These are phyloP conservation scores for Boletus rubropictus DNA, from an alignment of 768 basidiomycete species.

Conservation along the genomic window DNA sequence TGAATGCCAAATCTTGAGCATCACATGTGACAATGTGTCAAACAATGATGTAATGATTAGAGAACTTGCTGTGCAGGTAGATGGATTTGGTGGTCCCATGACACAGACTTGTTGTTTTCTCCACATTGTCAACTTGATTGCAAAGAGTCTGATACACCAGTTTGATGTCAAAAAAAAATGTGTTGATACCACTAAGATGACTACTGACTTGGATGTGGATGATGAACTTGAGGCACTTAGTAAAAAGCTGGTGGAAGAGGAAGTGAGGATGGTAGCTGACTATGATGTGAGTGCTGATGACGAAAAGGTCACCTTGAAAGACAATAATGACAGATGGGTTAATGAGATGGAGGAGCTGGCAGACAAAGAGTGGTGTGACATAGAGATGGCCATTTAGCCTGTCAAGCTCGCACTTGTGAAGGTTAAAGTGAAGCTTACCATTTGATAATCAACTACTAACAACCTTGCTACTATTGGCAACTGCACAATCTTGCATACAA, in stretches of 20 bases:
- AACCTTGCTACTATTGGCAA: no score
- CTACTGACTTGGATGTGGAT: neutral
- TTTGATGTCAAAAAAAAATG: neutral
- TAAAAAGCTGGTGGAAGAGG: neutral
- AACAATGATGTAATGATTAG: conserved; percentile 23
- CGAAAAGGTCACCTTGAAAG: neutral
- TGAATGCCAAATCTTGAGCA: neutral
- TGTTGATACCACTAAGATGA: no score
- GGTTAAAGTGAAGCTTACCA: no score
- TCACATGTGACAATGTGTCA: conserved; percentile 25
- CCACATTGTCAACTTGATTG: conserved; percentile 34
- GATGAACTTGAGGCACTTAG: neutral
- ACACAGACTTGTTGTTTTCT: conserved; percentile 23
- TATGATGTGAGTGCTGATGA: conserved; percentile 21
- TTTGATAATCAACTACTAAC: no score
- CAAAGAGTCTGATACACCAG: neutral
- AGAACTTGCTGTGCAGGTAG: neutral
- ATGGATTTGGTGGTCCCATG: neutral
- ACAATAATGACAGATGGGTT: neutral
- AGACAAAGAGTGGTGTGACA: no score
- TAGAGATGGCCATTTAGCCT: no score
- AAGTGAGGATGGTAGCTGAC: no score
- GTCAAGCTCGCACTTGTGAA: no score
- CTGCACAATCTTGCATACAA: no score
- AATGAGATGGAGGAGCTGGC: no score